These are phyloP conservation scores for Ananas comosus DNA, from an alignment of 176 grass and related monocot genomes.

Conservation along the genomic window DNA sequence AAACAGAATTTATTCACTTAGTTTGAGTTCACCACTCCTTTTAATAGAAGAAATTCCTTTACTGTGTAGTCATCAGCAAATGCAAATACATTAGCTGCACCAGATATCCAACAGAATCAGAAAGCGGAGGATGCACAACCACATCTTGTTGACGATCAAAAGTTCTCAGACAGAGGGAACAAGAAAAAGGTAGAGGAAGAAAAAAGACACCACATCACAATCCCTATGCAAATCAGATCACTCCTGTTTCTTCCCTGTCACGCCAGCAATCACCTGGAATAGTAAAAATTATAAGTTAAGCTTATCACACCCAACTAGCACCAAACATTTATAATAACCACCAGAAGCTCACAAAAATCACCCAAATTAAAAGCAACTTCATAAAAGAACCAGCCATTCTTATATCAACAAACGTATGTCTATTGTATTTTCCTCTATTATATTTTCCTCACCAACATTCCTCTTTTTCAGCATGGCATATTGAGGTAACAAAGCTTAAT, in stretches of 20 bases:
- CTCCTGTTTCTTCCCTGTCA: slow-evolving; percentile 50
- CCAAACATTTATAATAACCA: neutral
- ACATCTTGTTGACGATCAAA: neutral
- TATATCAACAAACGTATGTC: too few relatives aligned
- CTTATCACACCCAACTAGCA: neutral
- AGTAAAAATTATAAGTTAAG: neutral
- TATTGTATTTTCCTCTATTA: too few relatives aligned
- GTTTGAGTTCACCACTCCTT: neutral
- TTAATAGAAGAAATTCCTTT: neutral
- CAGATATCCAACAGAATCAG: neutral
- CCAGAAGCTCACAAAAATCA: neutral
- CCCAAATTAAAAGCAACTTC: too few relatives aligned
- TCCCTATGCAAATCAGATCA: slow-evolving; percentile 8
- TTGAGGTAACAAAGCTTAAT: too few relatives aligned
- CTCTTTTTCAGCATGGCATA: too few relatives aligned
- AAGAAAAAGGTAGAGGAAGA: neutral
- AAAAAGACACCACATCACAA: neutral
- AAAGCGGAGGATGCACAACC: neutral
- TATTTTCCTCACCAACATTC: too few relatives aligned
- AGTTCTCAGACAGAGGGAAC: neutral
- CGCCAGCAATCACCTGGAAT: slow-evolving; percentile 78
- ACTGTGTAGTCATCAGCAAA: neutral
- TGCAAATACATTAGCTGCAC: neutral
- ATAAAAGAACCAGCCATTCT: too few relatives aligned
- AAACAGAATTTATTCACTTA: neutral